Evolutionary conservation across 768 basidiomycete genomes (phyloP), one percentile per base, ranked within the genome.

Genomic region (Trichaptum fuscoviolaceum): DNA sequence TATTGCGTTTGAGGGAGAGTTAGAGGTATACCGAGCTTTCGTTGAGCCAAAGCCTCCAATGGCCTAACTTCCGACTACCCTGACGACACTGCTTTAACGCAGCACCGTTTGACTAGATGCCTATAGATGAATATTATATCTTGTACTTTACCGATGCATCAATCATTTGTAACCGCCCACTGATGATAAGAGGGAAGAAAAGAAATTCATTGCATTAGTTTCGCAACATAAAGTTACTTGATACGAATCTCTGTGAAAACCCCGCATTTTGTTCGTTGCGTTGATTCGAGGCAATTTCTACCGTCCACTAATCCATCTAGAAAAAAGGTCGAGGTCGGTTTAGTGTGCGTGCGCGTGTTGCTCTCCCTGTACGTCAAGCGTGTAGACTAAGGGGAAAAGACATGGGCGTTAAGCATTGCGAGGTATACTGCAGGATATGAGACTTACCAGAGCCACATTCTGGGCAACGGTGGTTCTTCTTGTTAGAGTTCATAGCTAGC

Each of bases 381-480:
- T 52, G 42, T 52, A 52, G 20, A 52, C 42, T 52, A 12, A 52
- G 42, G 42, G 35, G 10, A 52, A 52, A 52, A 4, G 20, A 52
- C 5, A 30, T 30, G 30, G 8, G 8, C 17, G 15, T 5, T 20
- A 52, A 20, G 20, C 42, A n/a, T 15, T 15, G 42, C 15, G 42
- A 52, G 15, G 42, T 15, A 12, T 20, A 3, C 15, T 5, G 2
- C 3, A 6, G 10, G 20, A 12, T 2, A 2, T 12, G 20, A 12
- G 30, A 79, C 88, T 63, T 73, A 96, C 95, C 93, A 65, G 90
- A 95, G 71, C 96, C 96, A 71, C 96, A 98, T 79, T 98, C 96
- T 15, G 86, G 82, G 87, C 96, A 98, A 75, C 96, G 91, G 69
- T 83, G 81, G 72, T 90, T 83, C 71, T 86, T 83, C 67, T 73